Percentiles rank a stretch among this genome's conserved stretches.
phyloP scores from a whole-genome alignment of 345 rosid species.

The Excoecaria agallocha region DNA sequence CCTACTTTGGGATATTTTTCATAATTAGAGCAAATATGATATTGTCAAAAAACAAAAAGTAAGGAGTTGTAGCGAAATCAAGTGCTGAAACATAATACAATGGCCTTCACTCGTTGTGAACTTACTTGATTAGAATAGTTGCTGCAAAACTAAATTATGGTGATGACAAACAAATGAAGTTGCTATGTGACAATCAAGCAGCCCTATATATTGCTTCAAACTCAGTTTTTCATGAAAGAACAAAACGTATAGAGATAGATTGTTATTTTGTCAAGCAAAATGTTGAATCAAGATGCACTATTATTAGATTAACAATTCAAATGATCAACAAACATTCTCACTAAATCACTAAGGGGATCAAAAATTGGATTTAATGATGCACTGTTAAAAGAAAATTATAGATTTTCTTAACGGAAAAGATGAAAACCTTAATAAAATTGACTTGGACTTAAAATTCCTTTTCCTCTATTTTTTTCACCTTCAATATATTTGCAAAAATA shows the following conservation, averaged over 20 bases:
- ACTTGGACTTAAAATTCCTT: no score
- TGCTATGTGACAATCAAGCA: neutral
- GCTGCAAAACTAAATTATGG: neutral
- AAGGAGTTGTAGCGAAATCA: neutral
- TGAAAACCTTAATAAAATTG: no score
- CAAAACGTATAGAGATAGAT: neutral
- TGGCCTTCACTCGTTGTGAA: neutral
- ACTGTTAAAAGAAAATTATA: no score
- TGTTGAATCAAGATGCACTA: no score
- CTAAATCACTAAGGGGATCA: neutral
- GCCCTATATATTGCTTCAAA: neutral
- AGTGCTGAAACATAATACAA: neutral
- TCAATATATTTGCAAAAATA: no score
- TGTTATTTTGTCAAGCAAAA: neutral
- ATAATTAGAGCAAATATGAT: neutral
- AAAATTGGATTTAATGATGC: no score
- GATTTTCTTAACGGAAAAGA: no score
- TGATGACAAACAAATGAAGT: neutral
- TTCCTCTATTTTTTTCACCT: no score
- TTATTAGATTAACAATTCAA: neutral
- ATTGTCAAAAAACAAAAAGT: neutral
- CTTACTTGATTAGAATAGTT: neutral
- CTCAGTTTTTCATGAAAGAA: neutral
- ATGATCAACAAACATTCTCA: neutral
- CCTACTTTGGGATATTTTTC: neutral